A percentile compares a stretch with the other conserved stretches of the same genome.
Conservation (phyloP, 148 eudicot species). For the Drosera capensis region DNA sequence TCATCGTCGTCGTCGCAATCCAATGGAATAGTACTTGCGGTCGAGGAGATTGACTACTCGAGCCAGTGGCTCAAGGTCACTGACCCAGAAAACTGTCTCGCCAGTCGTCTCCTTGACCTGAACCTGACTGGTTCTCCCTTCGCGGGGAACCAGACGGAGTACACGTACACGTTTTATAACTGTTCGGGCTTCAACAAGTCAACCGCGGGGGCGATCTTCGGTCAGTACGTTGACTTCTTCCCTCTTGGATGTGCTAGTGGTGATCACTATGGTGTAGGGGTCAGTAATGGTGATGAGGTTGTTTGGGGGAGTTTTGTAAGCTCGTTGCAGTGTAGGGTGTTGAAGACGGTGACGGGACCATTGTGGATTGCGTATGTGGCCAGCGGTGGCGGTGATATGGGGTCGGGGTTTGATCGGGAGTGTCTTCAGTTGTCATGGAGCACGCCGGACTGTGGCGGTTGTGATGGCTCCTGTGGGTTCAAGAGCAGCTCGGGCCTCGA, state of each 20-base stretch:
- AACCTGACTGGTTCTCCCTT: constrained; percentile 18
- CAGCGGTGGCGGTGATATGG: constrained; percentile 10
- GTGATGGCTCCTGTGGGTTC: constrained; percentile 37
- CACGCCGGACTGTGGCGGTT: constrained; percentile 17
- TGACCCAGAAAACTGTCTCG: constrained; percentile 43
- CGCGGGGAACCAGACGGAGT: background rate
- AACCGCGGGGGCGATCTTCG: background rate
- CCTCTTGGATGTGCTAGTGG: constrained; percentile 3
- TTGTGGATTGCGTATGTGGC: constrained; percentile 1
- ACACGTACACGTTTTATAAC: constrained; percentile 27
- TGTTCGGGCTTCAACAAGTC: constrained; percentile 20
- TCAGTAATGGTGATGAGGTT: background rate
- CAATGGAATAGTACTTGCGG: too few species aligned
- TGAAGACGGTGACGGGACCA: constrained; percentile 12
- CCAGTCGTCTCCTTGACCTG: constrained; percentile 17
- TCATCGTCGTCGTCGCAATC: constrained; percentile 18
- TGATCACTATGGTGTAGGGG: constrained; percentile 4
- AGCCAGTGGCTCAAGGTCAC: constrained; percentile 23
- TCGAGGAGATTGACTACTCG: constrained; percentile 24
- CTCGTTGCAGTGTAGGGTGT: constrained; percentile 7
- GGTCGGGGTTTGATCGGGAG: background rate
- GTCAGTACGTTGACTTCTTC: background rate
- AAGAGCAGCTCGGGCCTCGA: constrained; percentile 1
- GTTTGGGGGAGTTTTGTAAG: background rate
- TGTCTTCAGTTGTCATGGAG: constrained; percentile 26